A percentile compares a stretch with the other conserved stretches of the same genome.
Conservation (phyloP, 148 eudicot species). For the Chenopodium album region DNA sequence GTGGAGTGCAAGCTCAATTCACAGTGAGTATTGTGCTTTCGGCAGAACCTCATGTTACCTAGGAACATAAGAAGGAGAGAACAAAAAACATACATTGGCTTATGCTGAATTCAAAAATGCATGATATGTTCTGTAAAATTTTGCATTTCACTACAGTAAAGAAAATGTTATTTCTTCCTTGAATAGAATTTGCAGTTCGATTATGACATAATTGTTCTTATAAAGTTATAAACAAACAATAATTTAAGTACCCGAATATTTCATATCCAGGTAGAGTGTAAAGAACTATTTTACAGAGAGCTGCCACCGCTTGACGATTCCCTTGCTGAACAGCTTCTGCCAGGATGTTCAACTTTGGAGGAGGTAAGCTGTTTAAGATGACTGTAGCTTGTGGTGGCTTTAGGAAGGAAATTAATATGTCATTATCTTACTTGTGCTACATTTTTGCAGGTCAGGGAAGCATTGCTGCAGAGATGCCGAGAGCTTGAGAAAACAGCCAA, state of each 20-base stretch:
- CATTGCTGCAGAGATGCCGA: conserved; percentile 52
- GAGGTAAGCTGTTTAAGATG: conserved; percentile 50
- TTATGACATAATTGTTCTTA: neutral
- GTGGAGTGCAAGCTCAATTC: conserved; percentile 83
- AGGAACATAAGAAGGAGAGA: too few species aligned
- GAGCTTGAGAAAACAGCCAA: conserved; percentile 87
- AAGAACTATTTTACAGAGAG: conserved; percentile 89
- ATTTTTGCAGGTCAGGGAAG: conserved; percentile 62
- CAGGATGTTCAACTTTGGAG: conserved; percentile 74
- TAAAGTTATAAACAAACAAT: too few species aligned
- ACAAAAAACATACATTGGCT: too few species aligned
- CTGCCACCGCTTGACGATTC: conserved; percentile 77
- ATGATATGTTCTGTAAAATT: conserved; percentile 1
- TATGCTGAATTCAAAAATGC: neutral
- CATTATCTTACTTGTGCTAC: neutral
- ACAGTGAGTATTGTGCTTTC: conserved; percentile 56
- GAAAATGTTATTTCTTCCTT: conserved; percentile 4
- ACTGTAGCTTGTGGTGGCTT: neutral
- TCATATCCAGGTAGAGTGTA: conserved; percentile 73
- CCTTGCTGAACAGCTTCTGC: conserved; percentile 73
- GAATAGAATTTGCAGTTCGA: conserved; percentile 1
- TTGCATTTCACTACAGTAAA: neutral
- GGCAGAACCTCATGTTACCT: neutral
- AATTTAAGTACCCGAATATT: neutral
- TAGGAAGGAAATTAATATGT: neutral